Base-by-base conservation (phyloP, 2,329 filamentous ascomycete genomes). In the Penicillium sclerotiorum region DNA sequence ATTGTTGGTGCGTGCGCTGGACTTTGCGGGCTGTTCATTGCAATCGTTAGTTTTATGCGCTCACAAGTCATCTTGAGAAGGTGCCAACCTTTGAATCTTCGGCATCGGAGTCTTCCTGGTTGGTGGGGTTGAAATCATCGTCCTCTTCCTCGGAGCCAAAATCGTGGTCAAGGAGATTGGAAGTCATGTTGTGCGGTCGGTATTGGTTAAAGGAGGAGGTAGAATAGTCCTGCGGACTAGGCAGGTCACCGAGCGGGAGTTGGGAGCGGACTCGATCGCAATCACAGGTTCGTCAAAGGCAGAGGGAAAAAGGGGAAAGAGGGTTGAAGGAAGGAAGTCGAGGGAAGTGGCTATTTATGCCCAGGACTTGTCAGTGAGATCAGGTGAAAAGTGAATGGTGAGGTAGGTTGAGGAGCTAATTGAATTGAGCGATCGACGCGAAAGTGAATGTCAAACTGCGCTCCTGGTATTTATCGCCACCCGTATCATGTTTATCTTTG, bases 61-160 rank as follows among this genome's bases (percentile, higher is more conserved):
- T 65, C 62, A 9, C 35, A 42, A 35, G 37, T 1, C 17, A 3
- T 28, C 47, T 53, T 47, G 36, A 28, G 9, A 28, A 57, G 35
- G 6, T 7, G 49, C 53, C 55, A 32, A 73, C 68, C 62, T 66
- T 61, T 15, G 52, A 28, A 4, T 53, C 48, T 18, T 46, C 43
- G 9, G 43, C 44, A 41, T 40, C 45, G 15, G 41, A 33, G 7
- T 75, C 80, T 52, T 90, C 88, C 42, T 84, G 85, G 58, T 93
- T 89, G 3, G 81, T 84, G 43, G 91, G 92, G 70, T 96, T 95
- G 80, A 96, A 96, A 69, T 93, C 88, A 53, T 89, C 86, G 61
- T 95, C 91, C 43, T 94, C 89, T 37, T 88, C 87, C 48, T 81
- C 80, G 46, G 79, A 80, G 23, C 75, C 77, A 49, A 80, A 80